Evolutionary conservation across 2,329 filamentous ascomycete genomes (phyloP).

Genomic region (Talaromyces sp.): DNA sequence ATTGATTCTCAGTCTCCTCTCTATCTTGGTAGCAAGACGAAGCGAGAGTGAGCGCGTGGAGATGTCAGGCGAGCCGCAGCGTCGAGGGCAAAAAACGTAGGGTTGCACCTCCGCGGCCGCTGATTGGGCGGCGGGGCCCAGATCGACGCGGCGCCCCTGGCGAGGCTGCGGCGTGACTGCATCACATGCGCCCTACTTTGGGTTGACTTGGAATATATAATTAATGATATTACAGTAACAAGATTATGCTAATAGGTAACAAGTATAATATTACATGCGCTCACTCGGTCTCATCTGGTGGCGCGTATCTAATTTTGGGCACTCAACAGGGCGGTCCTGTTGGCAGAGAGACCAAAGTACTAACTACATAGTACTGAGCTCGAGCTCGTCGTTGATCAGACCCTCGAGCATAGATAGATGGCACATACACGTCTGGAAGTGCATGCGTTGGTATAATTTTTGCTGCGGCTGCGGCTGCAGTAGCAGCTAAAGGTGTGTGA

Average conservation of each 20-base stretch:
- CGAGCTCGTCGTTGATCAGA: not conserved
- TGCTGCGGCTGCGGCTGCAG: not conserved
- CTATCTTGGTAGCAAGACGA: not conserved
- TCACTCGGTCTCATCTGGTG: not conserved
- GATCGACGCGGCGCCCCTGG: constrained; percentile 1
- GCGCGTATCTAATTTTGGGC: not conserved
- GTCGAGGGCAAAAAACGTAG: constrained; percentile 1
- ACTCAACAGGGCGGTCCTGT: constrained; percentile 4
- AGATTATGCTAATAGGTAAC: too few relatives aligned
- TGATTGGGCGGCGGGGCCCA: constrained; percentile 17
- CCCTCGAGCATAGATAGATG: not conserved
- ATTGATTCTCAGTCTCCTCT: not conserved
- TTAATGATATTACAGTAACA: not conserved
- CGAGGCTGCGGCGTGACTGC: not conserved
- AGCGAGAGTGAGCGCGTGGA: constrained; percentile 12
- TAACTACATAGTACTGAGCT: not conserved
- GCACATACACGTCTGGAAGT: not conserved
- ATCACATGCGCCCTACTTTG: not conserved
- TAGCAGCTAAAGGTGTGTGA: not conserved
- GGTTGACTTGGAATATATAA: too few relatives aligned
- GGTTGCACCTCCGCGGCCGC: constrained; percentile 7
- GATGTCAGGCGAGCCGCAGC: constrained; percentile 5
- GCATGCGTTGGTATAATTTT: not conserved
- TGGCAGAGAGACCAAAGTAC: not conserved
- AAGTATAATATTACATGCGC: not conserved